Evolutionary conservation across 1,284 basidiomycete genomes (phyloP).

Genomic region (Cutaneotrichosporon sp.): DNA sequence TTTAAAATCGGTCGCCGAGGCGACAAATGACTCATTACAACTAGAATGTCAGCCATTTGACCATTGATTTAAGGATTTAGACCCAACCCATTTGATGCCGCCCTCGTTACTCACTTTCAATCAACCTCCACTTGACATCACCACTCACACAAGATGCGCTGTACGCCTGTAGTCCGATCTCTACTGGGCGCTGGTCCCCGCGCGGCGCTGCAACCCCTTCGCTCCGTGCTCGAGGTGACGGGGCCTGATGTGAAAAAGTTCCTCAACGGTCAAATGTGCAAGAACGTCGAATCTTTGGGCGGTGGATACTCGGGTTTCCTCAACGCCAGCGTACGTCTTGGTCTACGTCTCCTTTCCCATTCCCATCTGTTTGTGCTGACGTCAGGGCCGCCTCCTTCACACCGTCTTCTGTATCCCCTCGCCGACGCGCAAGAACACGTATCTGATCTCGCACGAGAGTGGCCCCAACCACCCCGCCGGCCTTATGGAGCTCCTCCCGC

Average conservation of each 20-base stretch:
- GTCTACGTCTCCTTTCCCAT: too few species aligned
- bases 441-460: slow-evolving; percentile 58
- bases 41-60: too few species aligned
- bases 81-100: background rate
- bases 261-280: slow-evolving; percentile 77
- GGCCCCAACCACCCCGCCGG: slow-evolving; percentile 74
- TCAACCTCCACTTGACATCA: background rate
- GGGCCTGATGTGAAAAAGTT: slow-evolving; percentile 83
- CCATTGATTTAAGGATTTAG: background rate
- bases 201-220: background rate
- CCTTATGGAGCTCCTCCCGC: slow-evolving; percentile 46
- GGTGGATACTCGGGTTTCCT: slow-evolving; percentile 77
- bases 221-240: slow-evolving; percentile 61
- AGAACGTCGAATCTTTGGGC: slow-evolving; percentile 59
- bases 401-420: slow-evolving; percentile 79
- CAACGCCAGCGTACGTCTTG: slow-evolving; percentile 70
- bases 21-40: background rate
- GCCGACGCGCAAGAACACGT: slow-evolving; percentile 10
- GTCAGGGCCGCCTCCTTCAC: slow-evolving; percentile 82
- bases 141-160: background rate
- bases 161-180: background rate
- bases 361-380: background rate
- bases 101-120: background rate
- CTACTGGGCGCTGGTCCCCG: background rate
- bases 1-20: background rate